Evolutionary conservation across 441 rosid species (phyloP), one percentile per base, ranked within the genome.

Genomic region (Erodium texanum): DNA sequence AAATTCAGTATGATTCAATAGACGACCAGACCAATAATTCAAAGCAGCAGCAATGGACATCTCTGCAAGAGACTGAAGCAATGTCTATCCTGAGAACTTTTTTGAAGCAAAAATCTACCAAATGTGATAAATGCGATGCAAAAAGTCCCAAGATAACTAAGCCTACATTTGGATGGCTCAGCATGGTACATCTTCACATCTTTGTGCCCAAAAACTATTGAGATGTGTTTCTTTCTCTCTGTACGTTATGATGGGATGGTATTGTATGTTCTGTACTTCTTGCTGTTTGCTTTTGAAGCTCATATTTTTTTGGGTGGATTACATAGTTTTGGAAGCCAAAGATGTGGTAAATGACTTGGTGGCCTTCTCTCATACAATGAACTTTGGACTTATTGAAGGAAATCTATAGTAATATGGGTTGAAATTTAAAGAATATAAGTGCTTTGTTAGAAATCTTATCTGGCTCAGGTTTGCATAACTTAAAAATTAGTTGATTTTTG

Each of bases 101-200:
- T 76, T 41, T 89, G 75, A 89, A 79, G 83, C 74, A 72, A 45
- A 81, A 73, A 50, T 16, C 71, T 52, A 76, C 29, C 62, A 75
- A 75, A 78, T 94, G 99, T 74, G 70, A 71, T 65, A 72, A 70
- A 43, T 94, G 99, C 67, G 3, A 58, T 3, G 81, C 79, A 24
- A 50, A 63, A 64, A 80, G 74, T 78, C 86, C 93, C 19, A 54
- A 29, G 20, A 76, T 94, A 68, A 79, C 74, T 58, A 94, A 88
- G 74, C 99, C 96, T 65, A 85, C 79, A 62, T 87, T 81, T 70
- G 99, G 94, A 76, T 94, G 97, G 98, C 71, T 94, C 80, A 80
- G 84, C 77, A 75, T 68, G 94, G 99, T 94, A 92, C 75, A 72
- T 68, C 23, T 61, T 65, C 7, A 52, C 66, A 52, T 66, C 20